Base-by-base conservation (phyloP, 1,284 basidiomycete species). In the Bjerkandera adusta region DNA sequence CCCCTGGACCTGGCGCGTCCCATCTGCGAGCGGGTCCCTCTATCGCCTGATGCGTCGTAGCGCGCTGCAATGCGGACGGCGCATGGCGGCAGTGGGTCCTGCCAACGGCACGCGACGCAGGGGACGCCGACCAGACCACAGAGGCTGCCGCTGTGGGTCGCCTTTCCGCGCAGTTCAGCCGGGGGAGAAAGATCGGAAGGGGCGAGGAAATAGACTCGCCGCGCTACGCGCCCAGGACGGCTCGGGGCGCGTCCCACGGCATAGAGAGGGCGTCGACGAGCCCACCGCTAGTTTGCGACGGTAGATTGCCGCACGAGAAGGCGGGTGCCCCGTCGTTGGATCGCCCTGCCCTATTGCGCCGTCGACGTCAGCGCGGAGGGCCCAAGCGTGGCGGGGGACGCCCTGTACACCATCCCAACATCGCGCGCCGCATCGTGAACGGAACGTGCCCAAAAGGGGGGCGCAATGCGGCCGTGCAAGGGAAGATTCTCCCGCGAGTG, bases 21-120 rank as follows among this genome's bases (percentile, higher is more conserved):
- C 15, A 6, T 36, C 21, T 12, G 18, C n/a, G n/a, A 18, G 18
- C 1, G 18, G 39, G 25, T 24, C 37, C 7, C 43, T 27, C 33
- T 42, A 46, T 45, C 43, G 38, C 43, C 44, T 20, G 22, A 38
- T 35, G 47, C 47, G 42, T 48, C 41, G 43, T 45, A 40, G 42
- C 20, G n/a, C n/a, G 30, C 36, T 32, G 48, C 48, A 45, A 43
- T 18, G 43, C 37, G 34, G 4, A 5, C 12, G 21, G 43, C 27
- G 39, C 48, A 36, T 43, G 44, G n/a, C n/a, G n/a, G n/a, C n/a
- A n/a, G n/a, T n/a, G n/a, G n/a, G n/a, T n/a, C n/a, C n/a, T n/a
- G n/a, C n/a, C n/a, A n/a, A n/a, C n/a, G n/a, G n/a, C n/a, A n/a
- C n/a, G n/a, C n/a, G n/a, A n/a, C n/a, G n/a, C n/a, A n/a, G n/a